These are phyloP conservation scores for Fraxinus quadrangulata DNA, from an alignment of 257 asterid species.

Conservation along the genomic window DNA sequence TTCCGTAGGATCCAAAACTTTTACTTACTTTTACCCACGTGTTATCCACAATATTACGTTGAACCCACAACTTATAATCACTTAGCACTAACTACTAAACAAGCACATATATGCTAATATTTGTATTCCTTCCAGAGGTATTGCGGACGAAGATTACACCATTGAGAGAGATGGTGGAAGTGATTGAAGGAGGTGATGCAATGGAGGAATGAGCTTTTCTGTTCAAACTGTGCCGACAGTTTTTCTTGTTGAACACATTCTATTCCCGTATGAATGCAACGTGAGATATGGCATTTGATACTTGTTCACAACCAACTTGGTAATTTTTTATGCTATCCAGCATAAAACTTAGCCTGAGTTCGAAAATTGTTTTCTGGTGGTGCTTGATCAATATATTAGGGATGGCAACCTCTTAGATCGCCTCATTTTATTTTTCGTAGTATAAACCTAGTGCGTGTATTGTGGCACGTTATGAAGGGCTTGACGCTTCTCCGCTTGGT, in stretches of 20 bases:
- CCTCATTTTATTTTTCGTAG: not conserved
- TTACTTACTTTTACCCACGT: no score
- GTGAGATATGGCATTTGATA: no score
- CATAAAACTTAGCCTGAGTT: not conserved
- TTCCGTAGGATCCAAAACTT: no score
- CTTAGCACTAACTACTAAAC: no score
- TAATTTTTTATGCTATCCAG: not conserved
- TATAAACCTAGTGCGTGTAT: not conserved
- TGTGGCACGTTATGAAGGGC: not conserved
- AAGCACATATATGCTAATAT: not conserved
- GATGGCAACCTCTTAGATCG: not conserved
- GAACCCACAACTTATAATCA: no score
- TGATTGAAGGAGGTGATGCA: constrained; percentile 80
- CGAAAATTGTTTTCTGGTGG: not conserved
- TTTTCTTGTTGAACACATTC: not conserved
- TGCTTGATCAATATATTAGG: not conserved
- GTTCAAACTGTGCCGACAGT: not conserved
- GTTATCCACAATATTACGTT: no score
- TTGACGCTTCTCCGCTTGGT: not conserved
- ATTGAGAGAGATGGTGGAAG: constrained; percentile 61
- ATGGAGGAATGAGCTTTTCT: constrained; percentile 70
- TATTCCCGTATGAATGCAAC: no score
- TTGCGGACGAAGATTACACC: constrained; percentile 82
- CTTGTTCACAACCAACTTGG: not conserved
- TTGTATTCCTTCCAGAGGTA: constrained; percentile 57